Evolutionary conservation across 169 alveolate genomes (phyloP).

Genomic region (Ophryocystis elektroscirrha): DNA sequence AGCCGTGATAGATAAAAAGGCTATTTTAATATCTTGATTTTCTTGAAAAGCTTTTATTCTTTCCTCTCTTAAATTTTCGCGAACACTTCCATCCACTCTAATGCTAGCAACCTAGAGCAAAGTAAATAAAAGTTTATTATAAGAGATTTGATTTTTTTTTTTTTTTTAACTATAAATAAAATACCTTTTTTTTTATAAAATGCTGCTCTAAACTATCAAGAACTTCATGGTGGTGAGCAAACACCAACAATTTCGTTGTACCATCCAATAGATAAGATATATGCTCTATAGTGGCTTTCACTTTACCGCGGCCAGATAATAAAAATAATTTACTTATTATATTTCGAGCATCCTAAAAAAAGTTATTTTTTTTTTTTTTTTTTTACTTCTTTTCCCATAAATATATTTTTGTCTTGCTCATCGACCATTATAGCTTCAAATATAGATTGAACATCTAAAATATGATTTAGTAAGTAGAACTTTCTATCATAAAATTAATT

Average conservation of each 20-base stretch:
- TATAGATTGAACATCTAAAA: constrained; percentile 1
- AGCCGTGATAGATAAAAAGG: constrained; percentile 79
- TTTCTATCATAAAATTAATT: constrained; percentile 5
- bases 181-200: constrained; percentile 2
- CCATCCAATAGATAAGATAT: constrained; percentile 60
- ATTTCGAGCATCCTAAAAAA: background rate
- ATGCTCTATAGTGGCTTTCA: constrained; percentile 61
- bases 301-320: constrained; percentile 76
- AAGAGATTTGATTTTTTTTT: too few relatives aligned
- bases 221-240: constrained; percentile 77
- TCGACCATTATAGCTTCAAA: background rate
- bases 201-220: constrained; percentile 55
- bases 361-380: background rate
- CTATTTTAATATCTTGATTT: constrained; percentile 31
- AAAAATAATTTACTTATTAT: constrained; percentile 36
- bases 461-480: constrained; percentile 13
- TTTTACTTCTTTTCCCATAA: background rate
- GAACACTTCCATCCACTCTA: constrained; percentile 78
- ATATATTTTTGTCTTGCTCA: background rate
- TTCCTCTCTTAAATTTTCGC: constrained; percentile 52
- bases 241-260: constrained; percentile 60
- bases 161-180: too few relatives aligned
- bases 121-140: too few relatives aligned
- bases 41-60: constrained; percentile 63
- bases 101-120: too few relatives aligned